Evolutionary conservation across 345 rosid genomes (phyloP).

Genomic region (Euclidium syriacum): DNA sequence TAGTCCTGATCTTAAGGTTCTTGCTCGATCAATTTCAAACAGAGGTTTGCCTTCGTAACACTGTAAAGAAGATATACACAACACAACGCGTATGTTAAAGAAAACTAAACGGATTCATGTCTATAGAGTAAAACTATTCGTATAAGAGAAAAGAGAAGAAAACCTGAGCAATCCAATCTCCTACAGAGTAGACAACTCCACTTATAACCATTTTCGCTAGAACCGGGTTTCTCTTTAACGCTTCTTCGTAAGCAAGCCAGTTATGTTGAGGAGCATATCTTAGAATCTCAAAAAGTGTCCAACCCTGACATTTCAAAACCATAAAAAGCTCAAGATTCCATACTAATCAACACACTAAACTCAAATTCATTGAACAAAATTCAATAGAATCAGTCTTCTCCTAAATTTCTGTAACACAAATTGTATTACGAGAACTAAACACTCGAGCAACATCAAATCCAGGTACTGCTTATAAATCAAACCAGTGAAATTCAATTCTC

Average conservation of each 20-base stretch:
- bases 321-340: background rate
- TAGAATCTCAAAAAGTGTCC: conserved; percentile 84
- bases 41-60: conserved; percentile 88
- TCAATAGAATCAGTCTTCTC: background rate
- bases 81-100: background rate
- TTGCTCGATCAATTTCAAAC: conserved; percentile 77
- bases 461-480: too few species aligned
- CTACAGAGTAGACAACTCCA: conserved; percentile 84
- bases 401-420: background rate
- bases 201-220: conserved; percentile 92
- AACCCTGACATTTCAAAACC: conserved; percentile 49
- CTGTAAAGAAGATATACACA: conserved; percentile 31
- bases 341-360: background rate
- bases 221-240: conserved; percentile 72
- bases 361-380: background rate
- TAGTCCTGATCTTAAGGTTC: conserved; percentile 86
- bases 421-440: too few species aligned
- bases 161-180: conserved; percentile 99
- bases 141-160: background rate
- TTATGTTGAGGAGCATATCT: conserved; percentile 96
- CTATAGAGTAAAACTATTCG: background rate
- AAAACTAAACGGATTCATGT: background rate
- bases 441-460: background rate
- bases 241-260: conserved; percentile 96
- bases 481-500: too few species aligned